Evolutionary conservation across 2,329 filamentous ascomycete genomes (phyloP).

Genomic region (Fusarium tupiense): DNA sequence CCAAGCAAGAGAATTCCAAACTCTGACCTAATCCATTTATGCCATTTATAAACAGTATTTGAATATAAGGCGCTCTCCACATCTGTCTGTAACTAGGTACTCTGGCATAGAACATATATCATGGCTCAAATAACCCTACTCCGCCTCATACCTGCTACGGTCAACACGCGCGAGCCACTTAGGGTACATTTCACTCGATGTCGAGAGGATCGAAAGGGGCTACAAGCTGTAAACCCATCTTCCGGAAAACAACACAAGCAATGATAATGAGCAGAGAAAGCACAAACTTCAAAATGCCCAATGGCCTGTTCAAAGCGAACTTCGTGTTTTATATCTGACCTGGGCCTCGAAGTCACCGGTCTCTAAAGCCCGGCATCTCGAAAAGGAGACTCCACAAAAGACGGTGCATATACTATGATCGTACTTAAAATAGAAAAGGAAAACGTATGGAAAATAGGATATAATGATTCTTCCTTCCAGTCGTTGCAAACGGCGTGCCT

Average conservation of each 20-base stretch:
- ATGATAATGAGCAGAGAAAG: not conserved
- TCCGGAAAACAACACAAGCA: not conserved
- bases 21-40: not conserved
- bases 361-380: conserved; percentile 23
- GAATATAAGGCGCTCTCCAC: not conserved
- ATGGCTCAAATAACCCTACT: not conserved
- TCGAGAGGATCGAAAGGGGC: not conserved
- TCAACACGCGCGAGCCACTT: not conserved
- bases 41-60: not conserved
- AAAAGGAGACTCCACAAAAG: not conserved
- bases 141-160: not conserved
- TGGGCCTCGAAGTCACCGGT: conserved; percentile 14
- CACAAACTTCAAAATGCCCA: not conserved
- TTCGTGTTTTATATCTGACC: conserved; percentile 5
- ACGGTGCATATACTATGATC: not conserved
- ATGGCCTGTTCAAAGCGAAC: not conserved
- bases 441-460: conserved; percentile 6
- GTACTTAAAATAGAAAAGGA: not conserved
- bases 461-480: not conserved
- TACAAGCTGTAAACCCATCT: not conserved
- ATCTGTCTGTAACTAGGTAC: not conserved
- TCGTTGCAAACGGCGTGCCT: conserved; percentile 27
- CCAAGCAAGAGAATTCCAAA: not conserved
- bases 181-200: not conserved
- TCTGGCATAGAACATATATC: not conserved